Percentiles rank a stretch among this genome's conserved stretches.
These are phyloP conservation scores for Phytophthora crassamura DNA, from an alignment of 352 stramenopile genomes.

Conservation along the genomic window DNA sequence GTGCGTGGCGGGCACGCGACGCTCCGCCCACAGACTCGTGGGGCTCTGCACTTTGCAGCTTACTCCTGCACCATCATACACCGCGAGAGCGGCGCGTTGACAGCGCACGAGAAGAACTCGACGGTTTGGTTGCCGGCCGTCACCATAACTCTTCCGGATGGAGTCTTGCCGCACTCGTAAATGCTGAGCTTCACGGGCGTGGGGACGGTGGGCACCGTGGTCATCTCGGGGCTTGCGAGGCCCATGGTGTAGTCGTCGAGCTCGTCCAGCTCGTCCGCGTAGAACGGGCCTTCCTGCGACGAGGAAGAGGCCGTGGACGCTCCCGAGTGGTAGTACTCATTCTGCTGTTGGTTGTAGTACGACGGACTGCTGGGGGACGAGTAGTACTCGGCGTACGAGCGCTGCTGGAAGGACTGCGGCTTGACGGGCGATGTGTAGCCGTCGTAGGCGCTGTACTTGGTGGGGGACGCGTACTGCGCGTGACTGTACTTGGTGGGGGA, in stretches of 20 bases:
- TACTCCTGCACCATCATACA: slow-evolving; percentile 78
- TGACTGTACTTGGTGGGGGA: slow-evolving; percentile 38
- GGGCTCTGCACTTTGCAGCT: slow-evolving; percentile 9
- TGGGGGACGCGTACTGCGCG: slow-evolving; percentile 32
- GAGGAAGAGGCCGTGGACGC: slow-evolving; percentile 82
- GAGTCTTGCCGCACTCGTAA: slow-evolving; percentile 85
- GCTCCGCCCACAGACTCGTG: slow-evolving; percentile 14
- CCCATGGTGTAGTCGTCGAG: slow-evolving; percentile 68
- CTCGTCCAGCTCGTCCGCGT: slow-evolving; percentile 77
- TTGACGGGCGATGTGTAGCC: slow-evolving; percentile 51
- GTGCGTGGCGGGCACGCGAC: slow-evolving; percentile 14
- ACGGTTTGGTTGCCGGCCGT: slow-evolving; percentile 85
- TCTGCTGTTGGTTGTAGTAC: slow-evolving; percentile 64
- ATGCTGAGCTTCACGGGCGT: slow-evolving; percentile 72
- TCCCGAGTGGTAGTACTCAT: slow-evolving; percentile 78
- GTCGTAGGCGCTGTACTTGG: slow-evolving; percentile 40
- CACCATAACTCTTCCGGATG: slow-evolving; percentile 76
- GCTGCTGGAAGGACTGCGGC: slow-evolving; percentile 28
- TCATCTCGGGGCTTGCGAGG: slow-evolving; percentile 69
- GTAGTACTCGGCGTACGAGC: slow-evolving; percentile 55
- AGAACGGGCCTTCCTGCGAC: slow-evolving; percentile 77
- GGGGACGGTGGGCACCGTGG: slow-evolving; percentile 77
- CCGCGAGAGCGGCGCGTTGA: slow-evolving; percentile 71
- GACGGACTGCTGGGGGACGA: slow-evolving; percentile 39
- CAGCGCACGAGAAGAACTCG: slow-evolving; percentile 86